These are phyloP conservation scores for Gracilariopsis chorda DNA, from an alignment of 23 red algal genomes.

Conservation along the genomic window DNA sequence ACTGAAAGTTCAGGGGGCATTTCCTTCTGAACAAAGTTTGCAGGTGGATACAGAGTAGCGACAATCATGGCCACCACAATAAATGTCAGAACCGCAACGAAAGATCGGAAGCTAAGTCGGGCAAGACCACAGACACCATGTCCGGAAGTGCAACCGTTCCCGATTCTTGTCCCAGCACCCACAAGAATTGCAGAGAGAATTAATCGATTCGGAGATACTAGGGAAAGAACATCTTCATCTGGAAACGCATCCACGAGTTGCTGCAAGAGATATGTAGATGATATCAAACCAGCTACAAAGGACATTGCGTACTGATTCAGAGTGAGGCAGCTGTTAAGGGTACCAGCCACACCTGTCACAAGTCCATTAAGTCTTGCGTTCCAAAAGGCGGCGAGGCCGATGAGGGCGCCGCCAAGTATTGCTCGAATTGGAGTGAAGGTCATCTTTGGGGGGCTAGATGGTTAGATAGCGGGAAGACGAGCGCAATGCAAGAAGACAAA, in stretches of 20 bases:
- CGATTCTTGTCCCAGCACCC: slow-evolving; percentile 63
- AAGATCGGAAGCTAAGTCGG: slow-evolving; percentile 37
- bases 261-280: background rate
- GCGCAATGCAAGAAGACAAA: too few relatives aligned
- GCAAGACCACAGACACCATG: slow-evolving; percentile 77
- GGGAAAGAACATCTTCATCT: background rate
- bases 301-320: background rate
- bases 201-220: background rate
- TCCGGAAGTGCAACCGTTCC: slow-evolving; percentile 75
- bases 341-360: slow-evolving; percentile 43
- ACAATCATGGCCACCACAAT: slow-evolving; percentile 31
- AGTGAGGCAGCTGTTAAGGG: slow-evolving; percentile 22
- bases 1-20: background rate
- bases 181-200: slow-evolving; percentile 37
- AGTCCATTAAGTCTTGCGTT: slow-evolving; percentile 26
- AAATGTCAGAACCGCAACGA: slow-evolving; percentile 41
- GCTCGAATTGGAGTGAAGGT: slow-evolving; percentile 10
- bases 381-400: slow-evolving; percentile 38
- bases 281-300: slow-evolving; percentile 22
- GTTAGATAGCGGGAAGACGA: too few relatives aligned
- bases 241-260: background rate
- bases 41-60: background rate
- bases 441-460: slow-evolving; percentile 14
- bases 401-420: slow-evolving; percentile 43
- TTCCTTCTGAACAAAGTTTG: background rate